Evolutionary conservation across 352 stramenopile genomes (phyloP).

Genomic region (Globisporangium uncinulatum): DNA sequence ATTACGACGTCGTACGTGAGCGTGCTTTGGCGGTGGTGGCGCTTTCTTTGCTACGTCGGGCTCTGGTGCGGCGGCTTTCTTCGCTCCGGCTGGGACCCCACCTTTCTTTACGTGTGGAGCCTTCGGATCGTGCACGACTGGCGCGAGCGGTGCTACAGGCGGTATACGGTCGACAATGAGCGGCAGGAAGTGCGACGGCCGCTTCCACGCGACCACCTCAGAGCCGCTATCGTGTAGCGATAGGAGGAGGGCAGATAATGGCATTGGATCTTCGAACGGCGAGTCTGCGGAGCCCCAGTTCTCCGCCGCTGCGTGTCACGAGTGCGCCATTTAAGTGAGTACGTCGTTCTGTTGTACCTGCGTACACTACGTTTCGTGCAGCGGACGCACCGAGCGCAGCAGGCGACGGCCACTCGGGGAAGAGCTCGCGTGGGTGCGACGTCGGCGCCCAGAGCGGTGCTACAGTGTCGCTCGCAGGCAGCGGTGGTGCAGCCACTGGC

Average conservation of each 20-base stretch:
- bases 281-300: conserved; percentile 40
- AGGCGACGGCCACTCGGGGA: conserved; percentile 54
- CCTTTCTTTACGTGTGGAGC: conserved; percentile 26
- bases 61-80: conserved; percentile 34
- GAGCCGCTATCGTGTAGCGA: conserved; percentile 16
- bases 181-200: conserved; percentile 51
- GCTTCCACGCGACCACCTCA: conserved; percentile 48
- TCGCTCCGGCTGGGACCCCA: conserved; percentile 10
- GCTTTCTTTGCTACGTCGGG: conserved; percentile 37
- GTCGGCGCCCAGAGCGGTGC: conserved; percentile 35
- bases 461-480: conserved; percentile 29
- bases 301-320: conserved; percentile 22
- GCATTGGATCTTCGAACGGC: conserved; percentile 39
- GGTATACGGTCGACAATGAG: conserved; percentile 29
- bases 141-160: conserved; percentile 3
- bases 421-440: conserved; percentile 30
- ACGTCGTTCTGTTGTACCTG: neutral
- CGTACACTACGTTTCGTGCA: neutral
- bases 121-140: conserved; percentile 22
- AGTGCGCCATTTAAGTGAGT: neutral
- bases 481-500: conserved; percentile 16
- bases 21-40: conserved; percentile 28
- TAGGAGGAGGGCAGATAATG: conserved; percentile 19
- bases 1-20: conserved; percentile 24
- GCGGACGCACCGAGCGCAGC: conserved; percentile 10